Evolutionary conservation across 1,139 yeast species (phyloP).

Genomic region (Debaryomycetaceae sp.): DNA sequence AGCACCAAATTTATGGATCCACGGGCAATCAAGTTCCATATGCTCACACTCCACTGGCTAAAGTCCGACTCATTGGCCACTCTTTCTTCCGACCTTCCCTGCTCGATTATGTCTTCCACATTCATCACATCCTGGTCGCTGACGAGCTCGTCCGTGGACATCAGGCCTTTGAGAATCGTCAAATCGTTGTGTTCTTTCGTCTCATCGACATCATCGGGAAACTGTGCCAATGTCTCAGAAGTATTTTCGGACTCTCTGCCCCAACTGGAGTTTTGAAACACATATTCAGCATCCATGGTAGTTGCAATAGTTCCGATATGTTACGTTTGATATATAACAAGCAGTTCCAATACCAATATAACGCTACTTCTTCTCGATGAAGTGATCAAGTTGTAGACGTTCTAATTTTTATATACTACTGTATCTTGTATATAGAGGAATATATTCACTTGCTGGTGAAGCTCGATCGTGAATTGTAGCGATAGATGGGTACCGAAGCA

Average conservation of each 20-base stretch:
- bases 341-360: not conserved
- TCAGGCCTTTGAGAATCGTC: conserved; percentile 4
- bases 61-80: not conserved
- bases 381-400: too few species aligned
- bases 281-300: not conserved
- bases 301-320: not conserved
- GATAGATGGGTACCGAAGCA: too few species aligned
- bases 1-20: conserved; percentile 72
- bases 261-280: not conserved
- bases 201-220: conserved; percentile 6
- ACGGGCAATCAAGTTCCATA: conserved; percentile 40
- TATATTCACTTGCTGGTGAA: too few species aligned
- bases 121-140: conserved; percentile 16
- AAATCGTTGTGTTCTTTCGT: conserved; percentile 5
- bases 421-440: not conserved
- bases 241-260: not conserved
- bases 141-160: conserved; percentile 9
- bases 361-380: not conserved
- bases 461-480: too few species aligned
- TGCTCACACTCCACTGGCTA: conserved; percentile 5
- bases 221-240: not conserved
- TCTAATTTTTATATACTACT: not conserved
- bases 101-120: conserved; percentile 19
- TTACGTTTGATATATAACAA: not conserved
- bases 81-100: conserved; percentile 12